phyloP scores from a whole-genome alignment of 2,329 filamentous ascomycete species.

The Ophiostoma ips region DNA sequence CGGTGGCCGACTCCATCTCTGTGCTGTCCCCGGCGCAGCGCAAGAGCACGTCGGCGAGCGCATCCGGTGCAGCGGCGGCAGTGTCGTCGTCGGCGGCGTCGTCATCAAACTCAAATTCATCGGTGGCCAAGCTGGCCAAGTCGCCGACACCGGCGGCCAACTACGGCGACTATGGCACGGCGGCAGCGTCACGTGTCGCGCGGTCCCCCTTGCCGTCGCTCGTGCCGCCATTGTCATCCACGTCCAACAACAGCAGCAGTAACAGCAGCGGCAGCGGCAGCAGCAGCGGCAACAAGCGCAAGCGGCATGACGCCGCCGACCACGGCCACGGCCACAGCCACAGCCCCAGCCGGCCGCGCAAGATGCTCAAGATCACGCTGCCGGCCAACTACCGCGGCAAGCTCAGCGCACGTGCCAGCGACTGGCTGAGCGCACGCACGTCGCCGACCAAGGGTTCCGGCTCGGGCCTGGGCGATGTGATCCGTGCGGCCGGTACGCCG shows the following conservation, averaged over 20 bases:
- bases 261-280: constrained; percentile 7
- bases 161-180: constrained; percentile 7
- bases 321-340: neutral
- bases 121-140: neutral
- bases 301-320: constrained; percentile 3
- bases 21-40: constrained; percentile 12
- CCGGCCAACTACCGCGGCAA: constrained; percentile 8
- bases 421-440: constrained; percentile 9
- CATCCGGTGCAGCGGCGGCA: neutral
- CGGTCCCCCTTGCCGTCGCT: constrained; percentile 1
- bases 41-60: neutral
- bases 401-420: constrained; percentile 10
- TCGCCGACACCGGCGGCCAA: constrained; percentile 7
- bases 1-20: constrained; percentile 16
- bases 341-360: constrained; percentile 15
- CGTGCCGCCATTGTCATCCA: neutral
- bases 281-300: constrained; percentile 10
- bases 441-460: neutral
- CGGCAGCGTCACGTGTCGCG: neutral
- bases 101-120: too few relatives aligned
- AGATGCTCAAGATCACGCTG: constrained; percentile 14
- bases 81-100: neutral
- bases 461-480: neutral
- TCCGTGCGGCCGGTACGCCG: constrained; percentile 6
- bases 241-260: constrained; percentile 7